Percentiles rank a stretch among this genome's conserved stretches.
Evolutionary conservation across 2,329 filamentous ascomycete genomes (phyloP).

Genomic region (Atkinsonella texensis): DNA sequence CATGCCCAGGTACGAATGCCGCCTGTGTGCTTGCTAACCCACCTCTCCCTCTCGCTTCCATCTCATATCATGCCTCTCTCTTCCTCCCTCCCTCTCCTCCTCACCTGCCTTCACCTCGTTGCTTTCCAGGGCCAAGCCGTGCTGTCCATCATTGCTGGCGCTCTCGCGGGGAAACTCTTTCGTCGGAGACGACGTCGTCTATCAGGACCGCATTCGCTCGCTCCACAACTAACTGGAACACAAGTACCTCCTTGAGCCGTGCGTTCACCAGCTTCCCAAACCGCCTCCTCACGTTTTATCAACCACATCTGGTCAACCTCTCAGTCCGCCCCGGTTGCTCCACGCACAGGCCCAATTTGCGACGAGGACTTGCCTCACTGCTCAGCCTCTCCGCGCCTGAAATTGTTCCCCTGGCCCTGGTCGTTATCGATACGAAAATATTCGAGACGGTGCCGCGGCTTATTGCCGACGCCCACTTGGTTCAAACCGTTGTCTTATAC

Average conservation of each 20-base stretch:
- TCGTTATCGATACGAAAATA: not conserved
- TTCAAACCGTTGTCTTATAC: not conserved
- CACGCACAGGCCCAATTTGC: conserved; percentile 4
- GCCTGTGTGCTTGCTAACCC: conserved; percentile 6
- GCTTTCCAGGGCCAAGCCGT: not conserved
- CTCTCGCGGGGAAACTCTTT: not conserved
- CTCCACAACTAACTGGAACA: not conserved
- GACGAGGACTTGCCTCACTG: not conserved
- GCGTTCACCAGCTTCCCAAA: not conserved
- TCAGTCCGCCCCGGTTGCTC: not conserved
- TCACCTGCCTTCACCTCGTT: conserved; percentile 1
- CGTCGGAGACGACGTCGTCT: not conserved
- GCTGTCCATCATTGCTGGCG: not conserved
- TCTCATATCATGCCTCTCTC: conserved; percentile 5
- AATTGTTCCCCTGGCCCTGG: not conserved
- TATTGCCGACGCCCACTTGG: not conserved
- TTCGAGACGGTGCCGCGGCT: too few relatives aligned
- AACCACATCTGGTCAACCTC: not conserved
- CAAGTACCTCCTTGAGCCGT: not conserved
- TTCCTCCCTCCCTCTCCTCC: not conserved
- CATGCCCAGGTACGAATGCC: conserved; percentile 1
- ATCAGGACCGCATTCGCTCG: not conserved
- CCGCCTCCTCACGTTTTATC: not conserved
- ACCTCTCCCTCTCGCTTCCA: conserved; percentile 2
- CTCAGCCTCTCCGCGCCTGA: not conserved